Evolutionary conservation across 2,329 filamentous ascomycete genomes (phyloP), one percentile per base, ranked within the genome.

Genomic region (Alternaria postmessia): DNA sequence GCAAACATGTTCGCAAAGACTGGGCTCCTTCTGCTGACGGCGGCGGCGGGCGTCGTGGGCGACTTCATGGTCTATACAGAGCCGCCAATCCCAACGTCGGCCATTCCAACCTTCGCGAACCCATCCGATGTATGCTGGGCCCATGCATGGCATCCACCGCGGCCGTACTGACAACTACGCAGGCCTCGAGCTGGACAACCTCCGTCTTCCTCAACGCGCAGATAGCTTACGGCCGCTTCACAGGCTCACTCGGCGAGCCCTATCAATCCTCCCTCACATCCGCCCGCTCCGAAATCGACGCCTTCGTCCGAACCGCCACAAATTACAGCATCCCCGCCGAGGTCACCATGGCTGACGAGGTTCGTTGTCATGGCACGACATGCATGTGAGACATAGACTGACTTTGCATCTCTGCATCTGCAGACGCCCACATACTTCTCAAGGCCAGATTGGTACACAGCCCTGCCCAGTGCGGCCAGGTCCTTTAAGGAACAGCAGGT

Each of bases 41-140:
- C 57, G 8, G 63, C 62, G 28, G 62, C 65, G 32, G 59, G 66
- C 18, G 28, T 71, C 36, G 48, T 55, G 16, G 70, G 70, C 53
- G 73, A 75, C 54, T 75, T 75, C 58, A 72, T 74, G 70, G 68
- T 75, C 14, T 75, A 75, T 52, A 75, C 71, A 1, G 67, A 65
- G 26, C 70, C 70, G 5, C 73, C 73, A 2, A 74, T 75, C 18
- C 73, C 73, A 12, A 74, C 69, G 6, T 55, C 59, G 14, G 67
- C 65, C 7, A 69, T 75, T 6, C 73, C 71, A 3, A 66, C 52
- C 34, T 74, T 74, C 59, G 54, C 66, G 2, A 67, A 70, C 51
- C 60, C 62, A 39, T 55, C 63, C 24, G 68, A 70, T 30, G 72
- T 74, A 65, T 16, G 54, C 28, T 9, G 38, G 30, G 11, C 46